Percentiles rank a stretch among this genome's conserved stretches.
phyloP scores from a whole-genome alignment of 225 moss, liverwort and hornwort genomes.

The Marchantia polymorpha region DNA sequence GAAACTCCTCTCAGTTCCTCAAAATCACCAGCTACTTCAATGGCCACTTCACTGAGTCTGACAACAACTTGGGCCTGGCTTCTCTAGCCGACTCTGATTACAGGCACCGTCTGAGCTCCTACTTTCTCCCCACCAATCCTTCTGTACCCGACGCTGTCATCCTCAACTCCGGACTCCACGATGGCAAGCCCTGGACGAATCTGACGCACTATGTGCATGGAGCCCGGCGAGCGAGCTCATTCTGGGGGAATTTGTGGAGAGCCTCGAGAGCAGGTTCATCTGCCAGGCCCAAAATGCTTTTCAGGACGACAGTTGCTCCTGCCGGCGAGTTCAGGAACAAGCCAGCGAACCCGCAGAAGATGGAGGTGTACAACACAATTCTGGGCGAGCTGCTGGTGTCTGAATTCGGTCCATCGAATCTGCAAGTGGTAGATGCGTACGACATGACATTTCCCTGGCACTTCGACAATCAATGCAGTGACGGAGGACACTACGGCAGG shows the following conservation, averaged over 20 bases:
- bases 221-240: constrained; percentile 29
- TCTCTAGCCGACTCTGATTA: constrained; percentile 35
- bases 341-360: constrained; percentile 54
- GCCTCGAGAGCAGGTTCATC: constrained; percentile 6
- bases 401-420: constrained; percentile 9
- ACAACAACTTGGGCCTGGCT: constrained; percentile 37
- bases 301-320: constrained; percentile 48
- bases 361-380: constrained; percentile 50
- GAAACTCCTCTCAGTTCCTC: constrained; percentile 33
- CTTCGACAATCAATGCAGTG: constrained; percentile 46
- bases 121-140: constrained; percentile 28
- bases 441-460: constrained; percentile 65
- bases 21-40: constrained; percentile 44
- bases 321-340: constrained; percentile 39
- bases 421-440: constrained; percentile 42
- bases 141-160: constrained; percentile 36
- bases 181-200: constrained; percentile 36
- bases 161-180: constrained; percentile 57
- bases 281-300: constrained; percentile 35
- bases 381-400: constrained; percentile 32
- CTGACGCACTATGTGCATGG: constrained; percentile 25
- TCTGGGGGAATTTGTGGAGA: constrained; percentile 41
- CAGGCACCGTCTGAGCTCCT: constrained; percentile 24
- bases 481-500: constrained; percentile 55
- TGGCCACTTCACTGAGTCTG: constrained; percentile 37